A percentile compares a stretch with the other conserved stretches of the same genome.
These are phyloP conservation scores for Xylariaceae sp. DNA, from an alignment of 2,329 filamentous ascomycete species.

Conservation along the genomic window DNA sequence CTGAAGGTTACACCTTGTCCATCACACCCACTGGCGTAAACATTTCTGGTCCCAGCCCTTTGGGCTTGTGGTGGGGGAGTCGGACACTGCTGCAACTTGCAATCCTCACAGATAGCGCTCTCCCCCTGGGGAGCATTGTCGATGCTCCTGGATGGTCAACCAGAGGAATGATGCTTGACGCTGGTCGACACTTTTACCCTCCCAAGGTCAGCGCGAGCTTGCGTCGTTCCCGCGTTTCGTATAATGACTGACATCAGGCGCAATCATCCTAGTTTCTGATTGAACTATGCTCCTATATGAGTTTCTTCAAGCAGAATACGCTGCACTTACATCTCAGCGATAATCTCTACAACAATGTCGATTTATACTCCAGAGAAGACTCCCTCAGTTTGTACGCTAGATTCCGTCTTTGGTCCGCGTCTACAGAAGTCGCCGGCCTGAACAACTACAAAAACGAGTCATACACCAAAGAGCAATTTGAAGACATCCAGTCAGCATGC, in stretches of 20 bases:
- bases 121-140: conserved; percentile 39
- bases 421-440: conserved; percentile 43
- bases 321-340: conserved; percentile 58
- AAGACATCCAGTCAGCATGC: conserved; percentile 49
- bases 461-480: conserved; percentile 47
- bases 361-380: conserved; percentile 44
- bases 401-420: conserved; percentile 51
- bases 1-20: conserved; percentile 46
- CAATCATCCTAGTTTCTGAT: conserved; percentile 38
- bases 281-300: conserved; percentile 57
- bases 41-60: conserved; percentile 49
- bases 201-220: conserved; percentile 28
- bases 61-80: conserved; percentile 57
- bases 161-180: conserved; percentile 48
- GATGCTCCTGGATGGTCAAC: conserved; percentile 50
- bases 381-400: conserved; percentile 50
- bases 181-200: conserved; percentile 54
- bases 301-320: conserved; percentile 58
- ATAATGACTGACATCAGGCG: not conserved
- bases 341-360: conserved; percentile 48
- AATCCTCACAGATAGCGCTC: conserved; percentile 33
- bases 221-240: conserved; percentile 2
- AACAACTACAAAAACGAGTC: conserved; percentile 52
- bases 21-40: conserved; percentile 38
- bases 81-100: conserved; percentile 51